A percentile compares a stretch with the other conserved stretches of the same genome.
phyloP scores from a whole-genome alignment of 139 green algal genomes.

The Mesotaenium endlicherianum region DNA sequence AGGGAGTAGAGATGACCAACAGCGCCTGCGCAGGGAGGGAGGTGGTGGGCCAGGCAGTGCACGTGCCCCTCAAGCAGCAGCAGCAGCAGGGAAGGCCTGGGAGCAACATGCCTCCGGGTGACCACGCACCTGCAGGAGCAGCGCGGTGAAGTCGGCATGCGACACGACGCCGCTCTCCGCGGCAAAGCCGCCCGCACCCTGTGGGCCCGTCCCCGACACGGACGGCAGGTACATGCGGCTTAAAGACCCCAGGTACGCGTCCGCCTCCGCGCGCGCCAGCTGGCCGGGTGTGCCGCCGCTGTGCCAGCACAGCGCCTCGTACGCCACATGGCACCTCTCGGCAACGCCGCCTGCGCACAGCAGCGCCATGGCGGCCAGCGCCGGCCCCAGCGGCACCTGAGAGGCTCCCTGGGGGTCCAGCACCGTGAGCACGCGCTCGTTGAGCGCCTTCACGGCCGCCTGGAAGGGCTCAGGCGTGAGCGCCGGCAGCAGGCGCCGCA shows the following conservation, averaged over 20 bases:
- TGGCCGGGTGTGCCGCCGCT: neutral
- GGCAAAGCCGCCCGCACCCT: neutral
- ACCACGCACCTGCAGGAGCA: neutral
- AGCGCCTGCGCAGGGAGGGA: too few relatives aligned
- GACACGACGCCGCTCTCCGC: neutral
- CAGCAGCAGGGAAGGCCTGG: neutral
- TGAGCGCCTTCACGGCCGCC: conserved; percentile 62
- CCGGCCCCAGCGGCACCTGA: conserved; percentile 55
- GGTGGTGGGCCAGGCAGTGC: too few relatives aligned
- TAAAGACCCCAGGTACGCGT: conserved; percentile 17
- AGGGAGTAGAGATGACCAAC: too few relatives aligned
- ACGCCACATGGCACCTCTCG: conserved; percentile 37
- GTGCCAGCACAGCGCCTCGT: conserved; percentile 18
- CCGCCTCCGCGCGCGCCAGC: conserved; percentile 10
- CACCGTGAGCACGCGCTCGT: conserved; percentile 50
- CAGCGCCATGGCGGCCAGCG: conserved; percentile 56
- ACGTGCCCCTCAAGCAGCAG: neutral
- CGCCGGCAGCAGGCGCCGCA: conserved; percentile 45
- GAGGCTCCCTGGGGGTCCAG: conserved; percentile 45
- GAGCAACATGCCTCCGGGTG: neutral
- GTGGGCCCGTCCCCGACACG: neutral
- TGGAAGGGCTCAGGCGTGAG: conserved; percentile 60
- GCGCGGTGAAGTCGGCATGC: neutral
- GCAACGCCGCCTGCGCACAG: conserved; percentile 5
- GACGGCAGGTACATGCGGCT: conserved; percentile 26